Evolutionary conservation across 1,284 basidiomycete genomes (phyloP), one percentile per base, ranked within the genome.

Genomic region (Austroboletus niveus): DNA sequence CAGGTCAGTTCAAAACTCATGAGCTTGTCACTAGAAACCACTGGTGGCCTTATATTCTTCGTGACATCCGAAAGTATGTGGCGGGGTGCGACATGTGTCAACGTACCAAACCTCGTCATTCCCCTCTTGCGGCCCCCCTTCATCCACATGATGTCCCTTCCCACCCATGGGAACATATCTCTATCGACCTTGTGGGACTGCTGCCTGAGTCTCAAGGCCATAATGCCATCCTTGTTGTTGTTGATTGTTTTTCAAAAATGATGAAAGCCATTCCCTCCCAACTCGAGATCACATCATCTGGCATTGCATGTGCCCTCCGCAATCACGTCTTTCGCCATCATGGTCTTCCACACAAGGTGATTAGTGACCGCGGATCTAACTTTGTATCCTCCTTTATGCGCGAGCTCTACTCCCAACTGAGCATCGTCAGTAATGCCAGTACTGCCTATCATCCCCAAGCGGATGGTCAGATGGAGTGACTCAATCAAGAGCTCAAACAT

Each of bases 21-120:
- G 65, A 75, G 51, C 51, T 75, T 0, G 57, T 78, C 1, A 48
- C 55, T 2, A 29, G 61, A 1, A 61, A 72, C 46, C 80, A 73
- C 52, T 77, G 68, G 68, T 81, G 79, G 79, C 76, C 73, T 17
- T 1, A 54, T 1, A 61, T 81, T 17, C 45, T 51, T 0, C 49
- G 48, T 0, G 63, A 69, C 39, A 55, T 73, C 0, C 42, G 38
- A 0, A 45, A 55, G 0, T 81, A 80, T 51, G 61, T 75, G 0
- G 45, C 60, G 2, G 64, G 65, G 0, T 81, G 78, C 51, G 54
- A 64, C 1, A 58, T 48, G 0, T 80, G 78, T 50, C 70, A 73
- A 48, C 27, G 56, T 1, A 69, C 62, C 1, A 79, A 40, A 24
- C 20, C 39, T 1, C 39, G 10, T 10, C 39, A 40, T 9, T 20